phyloP scores from a whole-genome alignment of 2,329 filamentous ascomycete genomes.

The Arthrobotrys pseudoclavata region DNA sequence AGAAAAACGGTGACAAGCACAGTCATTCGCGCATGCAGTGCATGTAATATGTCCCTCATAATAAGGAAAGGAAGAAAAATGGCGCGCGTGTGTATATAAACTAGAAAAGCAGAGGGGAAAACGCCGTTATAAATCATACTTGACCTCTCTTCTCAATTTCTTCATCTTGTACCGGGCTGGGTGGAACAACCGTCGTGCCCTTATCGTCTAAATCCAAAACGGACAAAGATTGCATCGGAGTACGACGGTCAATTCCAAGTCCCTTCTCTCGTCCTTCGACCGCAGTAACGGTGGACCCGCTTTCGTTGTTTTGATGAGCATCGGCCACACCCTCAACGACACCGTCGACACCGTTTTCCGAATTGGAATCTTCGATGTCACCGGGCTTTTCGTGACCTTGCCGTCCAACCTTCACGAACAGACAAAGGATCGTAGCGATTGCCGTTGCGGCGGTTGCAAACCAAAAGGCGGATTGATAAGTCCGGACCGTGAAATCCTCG shows the following conservation, averaged over 20 bases:
- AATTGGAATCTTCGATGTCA: constrained; percentile 39
- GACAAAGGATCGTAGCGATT: constrained; percentile 35
- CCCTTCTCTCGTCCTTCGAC: background rate
- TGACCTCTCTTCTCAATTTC: background rate
- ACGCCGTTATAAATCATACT: background rate
- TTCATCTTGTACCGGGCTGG: background rate
- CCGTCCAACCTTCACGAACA: constrained; percentile 52
- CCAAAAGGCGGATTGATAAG: constrained; percentile 52
- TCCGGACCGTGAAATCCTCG: constrained; percentile 44
- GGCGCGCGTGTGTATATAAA: constrained; percentile 1
- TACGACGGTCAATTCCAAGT: background rate
- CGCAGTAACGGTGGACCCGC: background rate
- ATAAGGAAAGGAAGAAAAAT: constrained; percentile 5
- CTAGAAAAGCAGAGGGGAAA: background rate
- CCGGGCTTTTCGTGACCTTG: constrained; percentile 47
- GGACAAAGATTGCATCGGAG: constrained; percentile 19
- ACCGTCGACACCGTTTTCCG: constrained; percentile 3
- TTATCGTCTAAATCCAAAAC: constrained; percentile 47
- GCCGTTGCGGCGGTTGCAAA: constrained; percentile 41
- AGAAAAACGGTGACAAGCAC: no score
- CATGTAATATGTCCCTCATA: constrained; percentile 16
- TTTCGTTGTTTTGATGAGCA: background rate
- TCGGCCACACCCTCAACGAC: background rate
- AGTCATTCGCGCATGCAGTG: background rate
- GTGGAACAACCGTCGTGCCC: constrained; percentile 12